A percentile compares a stretch with the other conserved stretches of the same genome.
Evolutionary conservation across 2,329 filamentous ascomycete species (phyloP).

Genomic region (Xylaria sp.): DNA sequence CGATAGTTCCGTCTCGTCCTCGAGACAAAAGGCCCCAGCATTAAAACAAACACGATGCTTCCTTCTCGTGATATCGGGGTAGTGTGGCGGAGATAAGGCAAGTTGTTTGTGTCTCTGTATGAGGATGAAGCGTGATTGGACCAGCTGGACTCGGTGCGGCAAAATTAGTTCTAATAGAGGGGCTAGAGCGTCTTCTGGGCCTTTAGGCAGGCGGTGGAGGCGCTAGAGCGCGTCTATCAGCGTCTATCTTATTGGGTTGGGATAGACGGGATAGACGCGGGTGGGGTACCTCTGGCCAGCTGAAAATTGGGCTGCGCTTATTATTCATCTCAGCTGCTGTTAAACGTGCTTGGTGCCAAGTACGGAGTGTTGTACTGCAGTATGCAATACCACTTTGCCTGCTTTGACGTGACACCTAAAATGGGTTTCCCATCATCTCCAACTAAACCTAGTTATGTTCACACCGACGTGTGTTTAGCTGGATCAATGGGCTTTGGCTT

Average conservation of each 20-base stretch:
- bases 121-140: slow-evolving; percentile 21
- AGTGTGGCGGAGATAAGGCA: slow-evolving; percentile 7
- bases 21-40: neutral
- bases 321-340: slow-evolving; percentile 23
- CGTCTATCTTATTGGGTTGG: neutral
- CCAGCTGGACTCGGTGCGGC: slow-evolving; percentile 8
- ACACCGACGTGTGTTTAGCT: neutral
- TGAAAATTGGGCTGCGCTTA: slow-evolving; percentile 29
- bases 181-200: neutral
- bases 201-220: slow-evolving; percentile 37
- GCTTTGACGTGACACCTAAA: neutral
- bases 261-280: neutral
- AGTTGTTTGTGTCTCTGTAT: slow-evolving; percentile 5
- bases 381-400: slow-evolving; percentile 5
- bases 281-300: neutral
- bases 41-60: neutral
- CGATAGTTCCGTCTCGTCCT: neutral
- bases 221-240: slow-evolving; percentile 23
- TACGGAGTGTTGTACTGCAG: slow-evolving; percentile 22
- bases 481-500: neutral
- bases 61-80: slow-evolving; percentile 3
- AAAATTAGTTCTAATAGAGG: slow-evolving; percentile 13
- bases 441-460: neutral
- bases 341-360: neutral
- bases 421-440: neutral